Percentiles rank a stretch among this genome's conserved stretches.
Evolutionary conservation across 768 basidiomycete species (phyloP).

Genomic region (Mrakia blollopis): DNA sequence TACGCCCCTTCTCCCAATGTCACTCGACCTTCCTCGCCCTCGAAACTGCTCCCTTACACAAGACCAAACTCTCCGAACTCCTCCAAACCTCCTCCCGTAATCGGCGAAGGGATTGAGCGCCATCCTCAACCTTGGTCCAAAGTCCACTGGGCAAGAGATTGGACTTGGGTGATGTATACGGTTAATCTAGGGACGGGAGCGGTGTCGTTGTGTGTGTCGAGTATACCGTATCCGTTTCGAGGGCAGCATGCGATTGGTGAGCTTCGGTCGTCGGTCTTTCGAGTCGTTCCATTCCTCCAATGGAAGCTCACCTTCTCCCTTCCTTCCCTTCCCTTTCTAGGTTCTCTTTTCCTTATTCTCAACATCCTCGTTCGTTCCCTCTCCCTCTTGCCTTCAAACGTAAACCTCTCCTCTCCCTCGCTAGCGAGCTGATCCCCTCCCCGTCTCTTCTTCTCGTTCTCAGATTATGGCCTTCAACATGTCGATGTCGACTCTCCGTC

Average conservation of each 20-base stretch:
- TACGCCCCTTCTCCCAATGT: background rate
- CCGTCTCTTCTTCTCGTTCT: too few species aligned
- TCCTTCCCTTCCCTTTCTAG: background rate
- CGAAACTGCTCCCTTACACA: background rate
- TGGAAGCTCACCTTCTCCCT: background rate
- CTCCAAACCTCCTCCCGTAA: background rate
- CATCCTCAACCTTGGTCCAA: background rate
- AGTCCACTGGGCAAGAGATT: background rate
- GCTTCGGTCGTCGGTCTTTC: background rate
- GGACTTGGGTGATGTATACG: background rate
- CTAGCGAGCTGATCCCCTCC: too few species aligned
- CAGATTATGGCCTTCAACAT: conserved; percentile 31
- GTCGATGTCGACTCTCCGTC: conserved; percentile 23
- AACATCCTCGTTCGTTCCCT: conserved; percentile 20
- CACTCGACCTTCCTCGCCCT: background rate
- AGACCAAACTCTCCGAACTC: background rate
- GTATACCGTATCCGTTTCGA: conserved; percentile 29
- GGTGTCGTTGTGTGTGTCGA: conserved; percentile 21
- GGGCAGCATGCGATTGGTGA: conserved; percentile 33
- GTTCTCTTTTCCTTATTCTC: conserved; percentile 28
- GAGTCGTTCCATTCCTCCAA: background rate
- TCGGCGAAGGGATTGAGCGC: background rate
- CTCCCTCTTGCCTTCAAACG: too few species aligned
- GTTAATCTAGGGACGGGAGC: conserved; percentile 29
- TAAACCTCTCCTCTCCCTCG: too few species aligned